phyloP scores from a whole-genome alignment of 805 yeast genomes.

The Metschnikowia baotianmanensis region DNA sequence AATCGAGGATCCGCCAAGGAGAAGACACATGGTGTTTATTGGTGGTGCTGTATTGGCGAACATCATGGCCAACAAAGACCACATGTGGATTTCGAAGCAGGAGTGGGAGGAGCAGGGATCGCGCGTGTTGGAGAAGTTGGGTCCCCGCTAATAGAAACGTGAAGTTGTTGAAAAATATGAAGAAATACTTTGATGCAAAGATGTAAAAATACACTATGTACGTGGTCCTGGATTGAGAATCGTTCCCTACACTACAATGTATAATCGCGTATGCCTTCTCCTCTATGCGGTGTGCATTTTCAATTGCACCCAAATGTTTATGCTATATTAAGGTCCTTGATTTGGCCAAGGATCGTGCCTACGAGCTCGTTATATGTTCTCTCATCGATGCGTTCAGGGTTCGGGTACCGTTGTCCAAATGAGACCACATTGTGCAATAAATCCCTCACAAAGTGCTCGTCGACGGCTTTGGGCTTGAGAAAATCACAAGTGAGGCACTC shows the following conservation, averaged over 20 bases:
- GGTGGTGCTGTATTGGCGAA: conserved; percentile 98
- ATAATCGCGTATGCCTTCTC: too few species aligned
- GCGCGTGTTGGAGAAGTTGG: conserved; percentile 78
- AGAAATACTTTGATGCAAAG: too few species aligned
- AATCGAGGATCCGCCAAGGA: conserved; percentile 98
- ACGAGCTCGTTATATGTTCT: conserved; percentile 43
- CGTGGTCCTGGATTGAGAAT: too few species aligned
- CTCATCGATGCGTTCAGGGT: conserved; percentile 37
- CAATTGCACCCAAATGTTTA: conserved; percentile 11
- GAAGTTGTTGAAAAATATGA: not conserved
- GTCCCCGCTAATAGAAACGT: conserved; percentile 65
- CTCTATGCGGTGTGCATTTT: too few species aligned
- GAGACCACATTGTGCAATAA: conserved; percentile 74
- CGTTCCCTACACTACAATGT: too few species aligned
- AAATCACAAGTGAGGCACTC: conserved; percentile 64
- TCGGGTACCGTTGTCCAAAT: conserved; percentile 53
- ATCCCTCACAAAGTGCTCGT: conserved; percentile 62
- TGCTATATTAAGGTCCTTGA: conserved; percentile 36
- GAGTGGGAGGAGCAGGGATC: conserved; percentile 99
- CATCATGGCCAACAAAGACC: conserved; percentile 97
- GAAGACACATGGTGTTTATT: conserved; percentile 97
- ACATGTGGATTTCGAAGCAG: conserved; percentile 93
- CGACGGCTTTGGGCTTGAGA: conserved; percentile 70
- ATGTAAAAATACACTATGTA: not conserved
- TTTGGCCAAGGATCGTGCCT: conserved; percentile 54